These are phyloP conservation scores for Populus tremula DNA, from an alignment of 345 rosid species.

Conservation along the genomic window DNA sequence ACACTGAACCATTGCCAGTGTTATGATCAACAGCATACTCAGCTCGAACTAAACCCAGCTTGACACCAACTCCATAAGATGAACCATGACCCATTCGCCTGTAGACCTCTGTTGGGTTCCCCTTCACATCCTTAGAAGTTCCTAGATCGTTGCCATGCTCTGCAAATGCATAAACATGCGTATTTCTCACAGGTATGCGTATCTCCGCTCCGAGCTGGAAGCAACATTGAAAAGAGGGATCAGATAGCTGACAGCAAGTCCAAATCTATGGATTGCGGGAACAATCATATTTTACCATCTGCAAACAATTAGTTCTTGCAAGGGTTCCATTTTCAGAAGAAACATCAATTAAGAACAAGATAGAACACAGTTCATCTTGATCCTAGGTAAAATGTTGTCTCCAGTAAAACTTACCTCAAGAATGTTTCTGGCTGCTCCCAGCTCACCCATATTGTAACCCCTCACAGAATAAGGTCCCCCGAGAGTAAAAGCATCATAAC, in stretches of 20 bases:
- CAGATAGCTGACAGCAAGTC: neutral
- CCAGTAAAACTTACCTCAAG: slow-evolving; percentile 54
- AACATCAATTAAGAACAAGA: neutral
- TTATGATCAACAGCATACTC: slow-evolving; percentile 97
- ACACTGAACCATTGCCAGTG: slow-evolving; percentile 79
- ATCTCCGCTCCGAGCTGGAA: slow-evolving; percentile 92
- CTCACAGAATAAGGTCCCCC: slow-evolving; percentile 99
- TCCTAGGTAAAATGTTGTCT: neutral
- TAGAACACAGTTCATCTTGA: neutral
- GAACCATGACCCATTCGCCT: slow-evolving; percentile 92
- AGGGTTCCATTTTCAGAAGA: neutral
- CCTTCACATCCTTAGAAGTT: slow-evolving; percentile 91
- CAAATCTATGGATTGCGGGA: neutral
- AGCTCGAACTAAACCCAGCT: slow-evolving; percentile 86
- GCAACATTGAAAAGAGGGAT: slow-evolving; percentile 6
- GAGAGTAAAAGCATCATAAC: slow-evolving; percentile 93
- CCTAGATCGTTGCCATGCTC: slow-evolving; percentile 98
- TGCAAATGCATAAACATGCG: slow-evolving; percentile 78
- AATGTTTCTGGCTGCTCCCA: slow-evolving; percentile 48
- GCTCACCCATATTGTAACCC: slow-evolving; percentile 99
- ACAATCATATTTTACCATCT: neutral
- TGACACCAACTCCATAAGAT: slow-evolving; percentile 80
- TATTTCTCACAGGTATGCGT: slow-evolving; percentile 79
- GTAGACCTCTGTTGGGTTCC: slow-evolving; percentile 93
- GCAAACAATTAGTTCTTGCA: neutral